Base-by-base conservation (phyloP, 805 yeast species). In the Pichia occidentalis region DNA sequence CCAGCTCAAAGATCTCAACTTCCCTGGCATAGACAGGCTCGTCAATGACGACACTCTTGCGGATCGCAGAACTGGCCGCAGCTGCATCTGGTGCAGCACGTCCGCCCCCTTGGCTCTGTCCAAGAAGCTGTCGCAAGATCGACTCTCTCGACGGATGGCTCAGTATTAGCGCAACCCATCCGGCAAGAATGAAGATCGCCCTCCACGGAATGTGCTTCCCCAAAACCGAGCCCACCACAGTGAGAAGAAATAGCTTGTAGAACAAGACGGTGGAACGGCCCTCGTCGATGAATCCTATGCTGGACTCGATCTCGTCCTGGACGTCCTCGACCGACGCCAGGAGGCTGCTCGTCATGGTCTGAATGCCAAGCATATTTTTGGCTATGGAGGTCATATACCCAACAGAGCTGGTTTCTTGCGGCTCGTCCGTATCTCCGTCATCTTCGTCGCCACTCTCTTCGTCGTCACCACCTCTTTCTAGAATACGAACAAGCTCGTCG, bases 1-100 rank as follows among this genome's bases (percentile, higher is more conserved):
- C 83, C 18, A 87, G 67, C 56, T 87, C 95, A 55, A 69, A 88
- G 1, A 88, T 65, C 52, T 87, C 94, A 7, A 85, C 87, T n/a
- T 62, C 56, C 30, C 75, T 64, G 1, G 62, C 56, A 33, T 77
- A 78, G 0, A 86, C 80, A 0, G 71, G 61, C 40, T 79, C 86
- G 52, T 85, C 94, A n/a, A 84, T 63, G 7, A 87, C 73, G 9
- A 51, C 34, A 20, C 34, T 32, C 8, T 29, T 31, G 18, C n/a
- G 4, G 3, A 23, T 17, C 25, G 30, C 28, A n/a, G 30, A 7
- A 18, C 24, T 5, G 24, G 30, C 17, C 28, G 16, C n/a, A n/a
- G 36, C 20, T 32, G 26, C n/a, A 21, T 23, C 4, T 23, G 23
- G 11, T 25, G 11, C 24, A 24, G 8, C 29, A 26, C 22, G 12